These are phyloP conservation scores for Fusarium falciforme DNA, from an alignment of 2,329 filamentous ascomycete species.

Conservation along the genomic window DNA sequence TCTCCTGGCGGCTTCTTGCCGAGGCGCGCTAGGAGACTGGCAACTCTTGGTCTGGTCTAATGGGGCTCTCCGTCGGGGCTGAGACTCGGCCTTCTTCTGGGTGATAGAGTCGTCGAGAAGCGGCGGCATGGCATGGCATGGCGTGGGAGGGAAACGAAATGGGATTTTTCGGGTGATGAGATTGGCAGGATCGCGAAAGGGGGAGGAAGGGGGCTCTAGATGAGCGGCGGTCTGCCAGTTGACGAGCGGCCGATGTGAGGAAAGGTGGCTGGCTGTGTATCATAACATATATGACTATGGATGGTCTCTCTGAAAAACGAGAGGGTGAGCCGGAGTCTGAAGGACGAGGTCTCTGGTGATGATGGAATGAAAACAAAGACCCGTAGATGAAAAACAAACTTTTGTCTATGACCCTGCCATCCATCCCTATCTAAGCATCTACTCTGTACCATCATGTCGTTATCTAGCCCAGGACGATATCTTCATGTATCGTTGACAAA, in stretches of 20 bases:
- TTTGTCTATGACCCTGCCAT: constrained; percentile 4
- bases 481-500: not conserved
- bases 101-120: constrained; percentile 39
- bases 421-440: not conserved
- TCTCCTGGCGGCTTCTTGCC: not conserved
- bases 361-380: constrained; percentile 31
- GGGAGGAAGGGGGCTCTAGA: not conserved
- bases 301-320: constrained; percentile 20
- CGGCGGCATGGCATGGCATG: constrained; percentile 24
- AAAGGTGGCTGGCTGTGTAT: constrained; percentile 29
- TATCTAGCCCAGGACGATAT: not conserved
- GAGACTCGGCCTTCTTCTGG: constrained; percentile 31
- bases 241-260: constrained; percentile 7
- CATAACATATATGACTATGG: constrained; percentile 38
- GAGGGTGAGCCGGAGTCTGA: constrained; percentile 7
- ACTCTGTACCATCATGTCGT: not conserved
- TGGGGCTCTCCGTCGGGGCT: constrained; percentile 29
- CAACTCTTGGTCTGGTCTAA: constrained; percentile 37
- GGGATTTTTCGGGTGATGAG: constrained; percentile 23
- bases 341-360: constrained; percentile 20
- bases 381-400: constrained; percentile 17
- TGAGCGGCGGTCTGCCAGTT: constrained; percentile 22
- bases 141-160: not conserved
- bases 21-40: constrained; percentile 5
- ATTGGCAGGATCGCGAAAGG: constrained; percentile 39